phyloP scores from a whole-genome alignment of 768 basidiomycete genomes.

The Pleurotus tuoliensis region DNA sequence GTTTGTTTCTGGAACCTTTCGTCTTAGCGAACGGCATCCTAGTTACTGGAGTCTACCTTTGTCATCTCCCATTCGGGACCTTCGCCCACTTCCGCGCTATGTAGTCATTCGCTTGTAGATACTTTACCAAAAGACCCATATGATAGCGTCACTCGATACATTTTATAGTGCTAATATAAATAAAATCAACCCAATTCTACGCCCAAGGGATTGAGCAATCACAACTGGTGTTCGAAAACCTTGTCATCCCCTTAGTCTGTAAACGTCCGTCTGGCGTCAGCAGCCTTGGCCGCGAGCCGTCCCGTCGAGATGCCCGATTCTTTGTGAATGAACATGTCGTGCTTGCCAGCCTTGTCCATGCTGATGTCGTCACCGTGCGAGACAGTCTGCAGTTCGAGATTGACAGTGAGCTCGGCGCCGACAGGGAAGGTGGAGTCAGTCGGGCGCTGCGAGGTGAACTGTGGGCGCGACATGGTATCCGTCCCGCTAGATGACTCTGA shows the following conservation, averaged over 20 bases:
- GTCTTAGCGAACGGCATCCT: too few relatives aligned
- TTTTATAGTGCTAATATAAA: too few relatives aligned
- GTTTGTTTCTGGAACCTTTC: too few relatives aligned
- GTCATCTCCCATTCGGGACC: too few relatives aligned
- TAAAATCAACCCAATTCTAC: too few relatives aligned
- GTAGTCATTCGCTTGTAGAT: too few relatives aligned
- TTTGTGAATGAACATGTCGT: neutral
- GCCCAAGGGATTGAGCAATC: neutral
- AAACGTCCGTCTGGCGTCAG: neutral
- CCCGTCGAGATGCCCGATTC: neutral
- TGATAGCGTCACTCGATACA: too few relatives aligned
- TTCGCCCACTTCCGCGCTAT: too few relatives aligned
- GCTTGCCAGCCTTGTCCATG: neutral
- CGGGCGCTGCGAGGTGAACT: neutral
- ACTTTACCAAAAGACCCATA: too few relatives aligned
- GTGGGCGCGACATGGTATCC: neutral
- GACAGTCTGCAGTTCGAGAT: slow-evolving; percentile 1
- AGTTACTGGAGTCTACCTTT: too few relatives aligned
- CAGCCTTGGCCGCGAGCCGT: neutral
- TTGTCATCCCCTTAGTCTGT: neutral
- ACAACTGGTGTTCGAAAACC: neutral
- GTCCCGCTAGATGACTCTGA: neutral
- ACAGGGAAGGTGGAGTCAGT: neutral
- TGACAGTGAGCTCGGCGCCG: neutral
- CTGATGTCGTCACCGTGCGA: neutral